Conservation (phyloP, 108 stramenopile genomes). For the Nitzschia palea region DNA sequence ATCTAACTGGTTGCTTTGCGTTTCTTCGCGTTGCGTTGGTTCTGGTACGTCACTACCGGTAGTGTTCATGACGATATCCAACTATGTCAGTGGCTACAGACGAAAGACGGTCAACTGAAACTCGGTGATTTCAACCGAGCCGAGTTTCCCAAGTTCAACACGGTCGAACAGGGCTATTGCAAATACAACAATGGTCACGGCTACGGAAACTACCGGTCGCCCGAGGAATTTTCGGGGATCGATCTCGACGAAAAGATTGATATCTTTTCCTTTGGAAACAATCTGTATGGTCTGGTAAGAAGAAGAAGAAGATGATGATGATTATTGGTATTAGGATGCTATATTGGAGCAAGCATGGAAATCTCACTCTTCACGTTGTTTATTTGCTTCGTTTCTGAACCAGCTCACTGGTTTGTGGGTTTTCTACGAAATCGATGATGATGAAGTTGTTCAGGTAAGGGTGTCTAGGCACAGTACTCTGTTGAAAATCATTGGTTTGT, state of each 20-base stretch:
- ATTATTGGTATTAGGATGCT: no score
- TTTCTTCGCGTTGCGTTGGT: no score
- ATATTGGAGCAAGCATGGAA: no score
- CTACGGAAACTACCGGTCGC: conserved; percentile 62
- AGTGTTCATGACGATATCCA: conserved; percentile 80
- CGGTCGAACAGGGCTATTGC: conserved; percentile 57
- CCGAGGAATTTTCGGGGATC: conserved; percentile 53
- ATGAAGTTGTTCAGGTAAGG: conserved; percentile 39
- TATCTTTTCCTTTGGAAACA: conserved; percentile 74
- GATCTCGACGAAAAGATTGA: conserved; percentile 76
- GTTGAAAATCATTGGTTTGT: no score
- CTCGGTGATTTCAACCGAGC: conserved; percentile 86
- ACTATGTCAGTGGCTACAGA: conserved; percentile 77
- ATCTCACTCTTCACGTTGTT: no score
- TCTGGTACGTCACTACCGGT: no score
- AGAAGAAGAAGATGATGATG: no score
- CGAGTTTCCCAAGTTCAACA: conserved; percentile 55
- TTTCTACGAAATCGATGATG: conserved; percentile 66
- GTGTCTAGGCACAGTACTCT: not conserved
- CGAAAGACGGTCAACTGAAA: conserved; percentile 55
- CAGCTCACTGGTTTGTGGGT: conserved; percentile 60
- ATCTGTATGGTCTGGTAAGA: conserved; percentile 61
- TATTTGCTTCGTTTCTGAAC: no score
- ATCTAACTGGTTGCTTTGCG: not conserved
- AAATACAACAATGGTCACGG: conserved; percentile 63